Conservation (phyloP, 116 monocot genomes). For the Posidonia oceanica region DNA sequence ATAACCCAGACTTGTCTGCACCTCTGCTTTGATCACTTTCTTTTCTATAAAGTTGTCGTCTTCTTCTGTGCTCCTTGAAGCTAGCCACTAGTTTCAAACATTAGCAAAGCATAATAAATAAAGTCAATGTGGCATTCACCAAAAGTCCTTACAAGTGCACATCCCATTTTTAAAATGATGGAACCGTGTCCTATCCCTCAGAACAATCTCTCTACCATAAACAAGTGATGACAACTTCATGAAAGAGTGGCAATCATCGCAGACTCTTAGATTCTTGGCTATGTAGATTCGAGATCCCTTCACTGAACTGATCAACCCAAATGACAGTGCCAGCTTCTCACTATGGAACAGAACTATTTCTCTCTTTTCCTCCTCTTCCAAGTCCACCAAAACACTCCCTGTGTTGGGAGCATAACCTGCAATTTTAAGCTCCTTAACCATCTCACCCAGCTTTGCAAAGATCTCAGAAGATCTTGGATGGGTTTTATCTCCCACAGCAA, state of each 20-base stretch:
- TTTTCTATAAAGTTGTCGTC: no score
- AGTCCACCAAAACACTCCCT: slow-evolving; percentile 30
- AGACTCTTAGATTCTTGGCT: slow-evolving; percentile 58
- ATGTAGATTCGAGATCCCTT: slow-evolving; percentile 34
- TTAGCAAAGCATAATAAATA: no score
- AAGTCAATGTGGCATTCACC: slow-evolving; percentile 19
- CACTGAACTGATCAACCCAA: slow-evolving; percentile 32
- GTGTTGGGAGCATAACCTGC: slow-evolving; percentile 32
- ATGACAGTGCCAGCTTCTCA: slow-evolving; percentile 54
- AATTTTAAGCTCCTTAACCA: slow-evolving; percentile 29
- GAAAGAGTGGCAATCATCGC: slow-evolving; percentile 62
- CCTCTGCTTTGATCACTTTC: no score
- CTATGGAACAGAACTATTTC: slow-evolving; percentile 37
- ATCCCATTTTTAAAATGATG: slow-evolving; percentile 46
- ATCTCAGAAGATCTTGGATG: slow-evolving; percentile 35
- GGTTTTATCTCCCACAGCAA: slow-evolving; percentile 33
- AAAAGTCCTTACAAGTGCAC: slow-evolving; percentile 58
- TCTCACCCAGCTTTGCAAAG: slow-evolving; percentile 30
- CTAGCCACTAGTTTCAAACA: no score
- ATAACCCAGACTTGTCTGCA: no score
- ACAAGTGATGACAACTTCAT: slow-evolving; percentile 37
- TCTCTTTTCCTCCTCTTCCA: slow-evolving; percentile 46
- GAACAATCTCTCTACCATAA: slow-evolving; percentile 31
- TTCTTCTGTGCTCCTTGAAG: no score
- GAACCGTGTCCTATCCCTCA: slow-evolving; percentile 56